Base-by-base conservation (phyloP, 306 rosid species). In the Gleditsia sinensis region DNA sequence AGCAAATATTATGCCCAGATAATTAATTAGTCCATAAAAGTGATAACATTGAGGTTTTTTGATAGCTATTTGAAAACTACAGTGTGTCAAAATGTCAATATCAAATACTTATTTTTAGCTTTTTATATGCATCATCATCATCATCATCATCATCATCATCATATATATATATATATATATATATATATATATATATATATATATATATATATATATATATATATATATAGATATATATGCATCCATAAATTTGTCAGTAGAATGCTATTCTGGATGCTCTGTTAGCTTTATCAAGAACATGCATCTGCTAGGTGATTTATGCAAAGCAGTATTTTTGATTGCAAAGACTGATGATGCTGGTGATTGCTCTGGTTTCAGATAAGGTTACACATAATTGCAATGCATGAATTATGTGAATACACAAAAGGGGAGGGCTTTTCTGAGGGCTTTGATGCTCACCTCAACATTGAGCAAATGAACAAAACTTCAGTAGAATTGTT, bases 381-480 rank as follows among this genome's bases (percentile, higher is more conserved):
- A 84, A 90, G 90, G 77, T 81, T 94, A 78, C 99, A 94, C 67
- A 92, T 94, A 83, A 80, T 94, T 81, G 96, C 93, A 36, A 94
- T 94, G 97, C 97, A 94, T 71, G 97, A 94, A 74, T 82, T 94
- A 77, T 94, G 99, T 59, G 99, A 94, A 83, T 89, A 90, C 87
- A 84, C 95, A 57, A 94, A 85, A 84, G 99, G 99, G 76, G 99
- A 94, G 76, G 99, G 99, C 74, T 94, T 94, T 76, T 83, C 97
- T 0, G 99, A 94, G 85, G 99, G 99, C 72, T 94, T 94, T 83
- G 99, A 94, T 72, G 97, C 99, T 71, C 99, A 94, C 86, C 96
- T 94, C 70, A 94, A 94, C 78, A 94, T 94, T 79, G 99, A 94
- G 82, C 99, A 94, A 88, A 94, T 94, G 99, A 94, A 94, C 84